Conservation (phyloP, 805 yeast species). For the Cyberlindnera japonica region DNA sequence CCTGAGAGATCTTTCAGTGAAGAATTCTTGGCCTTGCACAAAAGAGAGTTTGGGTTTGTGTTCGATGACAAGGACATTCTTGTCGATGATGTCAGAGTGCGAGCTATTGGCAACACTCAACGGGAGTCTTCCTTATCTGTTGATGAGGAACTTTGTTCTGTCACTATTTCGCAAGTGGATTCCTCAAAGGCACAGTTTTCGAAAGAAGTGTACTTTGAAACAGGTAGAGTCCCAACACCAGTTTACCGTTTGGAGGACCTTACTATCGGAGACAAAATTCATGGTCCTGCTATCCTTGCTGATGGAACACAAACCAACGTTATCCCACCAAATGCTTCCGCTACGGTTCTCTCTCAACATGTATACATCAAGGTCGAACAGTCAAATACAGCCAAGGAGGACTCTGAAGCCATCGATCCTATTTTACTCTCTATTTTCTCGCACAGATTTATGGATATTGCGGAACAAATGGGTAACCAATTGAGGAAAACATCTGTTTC, state of each 20-base stretch:
- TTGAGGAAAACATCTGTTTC: slow-evolving; percentile 77
- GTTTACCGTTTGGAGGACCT: slow-evolving; percentile 55
- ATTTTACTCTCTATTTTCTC: slow-evolving; percentile 72
- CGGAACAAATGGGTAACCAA: slow-evolving; percentile 85
- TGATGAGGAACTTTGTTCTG: slow-evolving; percentile 50
- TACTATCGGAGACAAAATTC: slow-evolving; percentile 45
- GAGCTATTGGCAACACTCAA: slow-evolving; percentile 64
- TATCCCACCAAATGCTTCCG: slow-evolving; percentile 57
- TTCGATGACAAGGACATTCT: slow-evolving; percentile 53
- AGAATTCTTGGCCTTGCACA: slow-evolving; percentile 52
- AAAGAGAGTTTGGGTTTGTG: slow-evolving; percentile 70
- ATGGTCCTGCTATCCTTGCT: slow-evolving; percentile 57
- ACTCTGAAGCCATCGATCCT: slow-evolving; percentile 52
- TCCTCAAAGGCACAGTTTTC: slow-evolving; percentile 30
- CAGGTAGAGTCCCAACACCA: slow-evolving; percentile 46
- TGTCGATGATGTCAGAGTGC: slow-evolving; percentile 70
- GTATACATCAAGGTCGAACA: slow-evolving; percentile 42
- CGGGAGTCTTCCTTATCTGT: slow-evolving; percentile 39
- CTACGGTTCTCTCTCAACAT: slow-evolving; percentile 57
- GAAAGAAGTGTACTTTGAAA: slow-evolving; percentile 56
- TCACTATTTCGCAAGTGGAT: slow-evolving; percentile 27
- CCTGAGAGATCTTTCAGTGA: slow-evolving; percentile 33
- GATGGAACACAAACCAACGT: slow-evolving; percentile 58
- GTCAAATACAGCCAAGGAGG: slow-evolving; percentile 14
- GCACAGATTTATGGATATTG: slow-evolving; percentile 85